Percentiles rank a stretch among this genome's conserved stretches.
Evolutionary conservation across 106 monocot genomes (phyloP).

Genomic region (Acorus gramineus): DNA sequence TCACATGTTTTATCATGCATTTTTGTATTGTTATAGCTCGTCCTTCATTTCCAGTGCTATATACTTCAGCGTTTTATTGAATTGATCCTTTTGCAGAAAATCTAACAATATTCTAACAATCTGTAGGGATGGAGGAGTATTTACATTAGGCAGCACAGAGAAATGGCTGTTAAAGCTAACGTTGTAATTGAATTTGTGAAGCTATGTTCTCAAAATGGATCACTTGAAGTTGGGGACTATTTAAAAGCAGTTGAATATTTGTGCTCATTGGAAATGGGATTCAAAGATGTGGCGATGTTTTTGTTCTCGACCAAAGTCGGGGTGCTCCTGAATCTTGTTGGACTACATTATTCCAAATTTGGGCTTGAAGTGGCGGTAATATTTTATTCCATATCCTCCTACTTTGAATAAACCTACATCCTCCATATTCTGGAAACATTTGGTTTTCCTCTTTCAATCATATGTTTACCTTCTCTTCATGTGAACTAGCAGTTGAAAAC

Average conservation of each 20-base stretch:
- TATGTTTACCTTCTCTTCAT: too few species aligned
- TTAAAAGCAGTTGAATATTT: constrained; percentile 51
- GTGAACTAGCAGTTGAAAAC: too few species aligned
- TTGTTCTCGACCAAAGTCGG: constrained; percentile 31
- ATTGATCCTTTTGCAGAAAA: too few species aligned
- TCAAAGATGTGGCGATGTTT: constrained; percentile 59
- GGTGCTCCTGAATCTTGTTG: constrained; percentile 68
- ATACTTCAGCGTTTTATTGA: too few species aligned
- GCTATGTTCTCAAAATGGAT: constrained; percentile 36
- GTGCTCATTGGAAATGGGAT: constrained; percentile 29
- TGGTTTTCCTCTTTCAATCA: too few species aligned
- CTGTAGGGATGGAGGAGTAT: constrained; percentile 52
- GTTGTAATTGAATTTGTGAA: constrained; percentile 36
- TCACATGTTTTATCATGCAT: too few species aligned
- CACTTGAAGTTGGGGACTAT: constrained; percentile 67
- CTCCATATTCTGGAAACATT: too few species aligned
- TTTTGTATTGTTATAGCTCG: too few species aligned
- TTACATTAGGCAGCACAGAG: constrained; percentile 46
- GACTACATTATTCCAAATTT: constrained; percentile 46
- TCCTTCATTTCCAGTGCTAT: too few species aligned
- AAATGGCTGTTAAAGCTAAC: constrained; percentile 23
- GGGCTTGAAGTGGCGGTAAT: constrained; percentile 45
- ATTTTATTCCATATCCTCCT: neutral
- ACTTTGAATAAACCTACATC: too few species aligned
- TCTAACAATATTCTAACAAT: too few species aligned